Evolutionary conservation across 1,139 yeast genomes (phyloP), one percentile per base, ranked within the genome.

Genomic region (Sugiyamaella novakii): DNA sequence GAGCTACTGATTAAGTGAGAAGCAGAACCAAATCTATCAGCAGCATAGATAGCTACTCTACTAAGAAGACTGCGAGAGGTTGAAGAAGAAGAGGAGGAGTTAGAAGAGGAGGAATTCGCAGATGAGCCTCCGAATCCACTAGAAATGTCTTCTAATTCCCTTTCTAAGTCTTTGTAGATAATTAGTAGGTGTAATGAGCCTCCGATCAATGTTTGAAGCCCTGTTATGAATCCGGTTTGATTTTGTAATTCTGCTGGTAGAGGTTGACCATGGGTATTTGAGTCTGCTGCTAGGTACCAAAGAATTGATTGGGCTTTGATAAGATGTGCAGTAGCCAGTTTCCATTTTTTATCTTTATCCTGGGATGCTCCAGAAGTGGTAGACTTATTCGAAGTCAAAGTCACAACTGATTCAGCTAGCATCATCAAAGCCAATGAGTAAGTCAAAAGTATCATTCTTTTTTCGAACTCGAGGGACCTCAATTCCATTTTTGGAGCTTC

Each of bases 1-100:
- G 40, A 25, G 27, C 52, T 47, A 6, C 53, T 56, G 5, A 57
- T 49, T 31, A 59, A 43, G 28, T 64, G 63, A 12, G 53, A 46
- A 3, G 71, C 65, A 2, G 65, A 51, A 3, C 62, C 58, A 38
- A 64, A 65, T 54, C 62, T 62, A 25, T 66, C 70, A 19, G 60
- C 57, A 0, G 70, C 69, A 50, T 50, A 66, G n/a, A 68, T 61
- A 2, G 71, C 62, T 1, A 67, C 61, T 8, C 72, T 57, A 12
- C 61, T 50, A 43, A 66, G 59, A 11, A 68, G 56, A 1, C 63
- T 54, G 7, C 65, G 58, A 4, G 68, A 61, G 1, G 59, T 53
- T 12, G 50, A 36, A 25, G 57, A 18, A 44, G 57, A 10, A 15
- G 36, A 7, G 2, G 36, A 25, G 10, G 38, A 33, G 31, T 7